A percentile compares a stretch with the other conserved stretches of the same genome.
Conservation (phyloP, 345 rosid genomes). For the Arabis alpina region DNA sequence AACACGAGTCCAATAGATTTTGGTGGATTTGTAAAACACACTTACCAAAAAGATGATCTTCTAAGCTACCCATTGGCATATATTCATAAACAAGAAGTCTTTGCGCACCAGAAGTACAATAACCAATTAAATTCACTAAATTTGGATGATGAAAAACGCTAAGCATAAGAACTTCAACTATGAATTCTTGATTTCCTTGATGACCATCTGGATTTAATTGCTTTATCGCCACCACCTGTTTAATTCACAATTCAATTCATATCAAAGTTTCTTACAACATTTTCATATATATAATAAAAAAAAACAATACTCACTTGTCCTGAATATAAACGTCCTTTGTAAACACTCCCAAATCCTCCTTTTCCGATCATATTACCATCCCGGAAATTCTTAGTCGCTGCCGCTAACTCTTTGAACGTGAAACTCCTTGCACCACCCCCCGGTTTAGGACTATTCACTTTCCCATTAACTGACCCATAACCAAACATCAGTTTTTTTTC, state of each 20-base stretch:
- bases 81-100: slow-evolving; percentile 91
- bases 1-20: not conserved
- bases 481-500: not conserved
- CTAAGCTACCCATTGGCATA: slow-evolving; percentile 95
- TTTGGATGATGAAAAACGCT: slow-evolving; percentile 82
- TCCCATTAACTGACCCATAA: slow-evolving; percentile 44
- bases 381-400: slow-evolving; percentile 72
- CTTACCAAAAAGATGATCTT: slow-evolving; percentile 90
- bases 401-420: slow-evolving; percentile 78
- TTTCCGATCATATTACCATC: slow-evolving; percentile 80
- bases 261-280: not conserved
- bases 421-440: slow-evolving; percentile 73
- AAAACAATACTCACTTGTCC: slow-evolving; percentile 53
- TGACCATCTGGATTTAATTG: slow-evolving; percentile 83
- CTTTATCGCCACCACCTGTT: slow-evolving; percentile 86
- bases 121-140: slow-evolving; percentile 84
- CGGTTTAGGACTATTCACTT: slow-evolving; percentile 43
- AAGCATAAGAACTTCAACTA: slow-evolving; percentile 92
- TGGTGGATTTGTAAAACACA: not conserved
- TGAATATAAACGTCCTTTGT: slow-evolving; percentile 73
- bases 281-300: not conserved
- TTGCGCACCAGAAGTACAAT: slow-evolving; percentile 89
- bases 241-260: not conserved
- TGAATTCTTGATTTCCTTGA: slow-evolving; percentile 93
- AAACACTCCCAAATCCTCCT: slow-evolving; percentile 97